Percentiles rank a stretch among this genome's conserved stretches.
phyloP scores from a whole-genome alignment of 1,139 yeast species.

The Kodamaea derodonti region DNA sequence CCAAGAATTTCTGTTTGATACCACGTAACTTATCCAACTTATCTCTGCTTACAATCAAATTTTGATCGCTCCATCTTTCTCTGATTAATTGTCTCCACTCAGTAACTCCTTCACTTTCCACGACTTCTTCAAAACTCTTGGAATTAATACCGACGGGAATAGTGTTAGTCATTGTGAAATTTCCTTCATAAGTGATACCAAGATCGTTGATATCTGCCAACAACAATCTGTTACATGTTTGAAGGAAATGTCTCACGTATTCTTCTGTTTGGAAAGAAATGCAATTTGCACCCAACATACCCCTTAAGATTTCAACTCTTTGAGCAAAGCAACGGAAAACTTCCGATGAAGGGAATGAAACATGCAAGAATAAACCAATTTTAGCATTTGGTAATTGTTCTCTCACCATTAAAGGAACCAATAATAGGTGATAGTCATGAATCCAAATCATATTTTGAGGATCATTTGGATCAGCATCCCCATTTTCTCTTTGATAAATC shows the following conservation, averaged over 20 bases:
- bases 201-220: conserved; percentile 77
- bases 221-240: conserved; percentile 80
- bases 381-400: conserved; percentile 73
- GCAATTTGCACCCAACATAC: conserved; percentile 85
- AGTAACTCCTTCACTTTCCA: conserved; percentile 48
- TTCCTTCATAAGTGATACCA: conserved; percentile 69
- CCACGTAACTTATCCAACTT: conserved; percentile 88
- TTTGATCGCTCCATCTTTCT: conserved; percentile 72
- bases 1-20: conserved; percentile 77
- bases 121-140: conserved; percentile 46
- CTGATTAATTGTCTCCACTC: conserved; percentile 72
- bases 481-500: conserved; percentile 48
- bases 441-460: conserved; percentile 69
- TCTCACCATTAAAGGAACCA: conserved; percentile 84
- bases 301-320: conserved; percentile 69
- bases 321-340: conserved; percentile 93
- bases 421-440: conserved; percentile 87
- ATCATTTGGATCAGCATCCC: conserved; percentile 43
- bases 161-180: conserved; percentile 61
- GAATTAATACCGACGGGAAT: conserved; percentile 90
- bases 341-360: conserved; percentile 93
- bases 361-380: conserved; percentile 89
- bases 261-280: conserved; percentile 90
- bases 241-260: conserved; percentile 88
- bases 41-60: conserved; percentile 81